Base-by-base conservation (phyloP, 2,329 filamentous ascomycete species). In the Lasiodiplodia hormozganensis region DNA sequence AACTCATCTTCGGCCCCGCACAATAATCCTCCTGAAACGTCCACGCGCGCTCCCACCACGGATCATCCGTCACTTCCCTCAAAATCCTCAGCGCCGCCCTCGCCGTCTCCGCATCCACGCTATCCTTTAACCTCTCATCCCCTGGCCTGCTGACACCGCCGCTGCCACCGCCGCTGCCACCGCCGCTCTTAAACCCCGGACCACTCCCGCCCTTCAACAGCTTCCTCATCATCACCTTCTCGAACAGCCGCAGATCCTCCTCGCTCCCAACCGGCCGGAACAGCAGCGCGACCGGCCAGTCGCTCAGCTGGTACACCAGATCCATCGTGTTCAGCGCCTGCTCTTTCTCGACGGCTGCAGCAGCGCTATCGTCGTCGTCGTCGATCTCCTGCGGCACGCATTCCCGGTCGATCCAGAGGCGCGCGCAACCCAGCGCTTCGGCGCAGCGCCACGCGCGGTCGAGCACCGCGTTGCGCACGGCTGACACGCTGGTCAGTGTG, bases 11-110 rank as follows among this genome's bases (percentile, higher is more conserved):
- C 28, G 68, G 21, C 2, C 68, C 68, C 16, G 68, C 68, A 28
- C 69, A 69, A 40, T 70, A 69, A 28, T 70, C 52, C 28, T 70
- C 69, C 57, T 70, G 68, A 49, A 69, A 70, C 43, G 69, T 69
- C 69, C 69, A 70, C 43, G 69, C 69, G 11, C 69, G 62, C 34
- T 25, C 62, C 68, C 68, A 70, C 69, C 68, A 70, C 38, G 65
- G 68, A n/a, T 70, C 69, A 2, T 43, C 51, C 38, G 68, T 70
- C 25, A 70, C 43, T 18, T 28, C 51, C 56, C 25, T 11, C 43
- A 70, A 34, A 4, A 64, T 7, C 28, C 43, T 3, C 47, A 64
- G 2, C 47, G 60, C 60, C 1, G 10, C 25, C n/a, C 38, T 31
- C 28, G 47, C 60, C 43, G 11, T n/a, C 40, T 18, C 28, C 16